Percentiles rank a stretch among this genome's conserved stretches.
Evolutionary conservation across 805 yeast genomes (phyloP).

Genomic region (Zygosaccharomyces siamensis): DNA sequence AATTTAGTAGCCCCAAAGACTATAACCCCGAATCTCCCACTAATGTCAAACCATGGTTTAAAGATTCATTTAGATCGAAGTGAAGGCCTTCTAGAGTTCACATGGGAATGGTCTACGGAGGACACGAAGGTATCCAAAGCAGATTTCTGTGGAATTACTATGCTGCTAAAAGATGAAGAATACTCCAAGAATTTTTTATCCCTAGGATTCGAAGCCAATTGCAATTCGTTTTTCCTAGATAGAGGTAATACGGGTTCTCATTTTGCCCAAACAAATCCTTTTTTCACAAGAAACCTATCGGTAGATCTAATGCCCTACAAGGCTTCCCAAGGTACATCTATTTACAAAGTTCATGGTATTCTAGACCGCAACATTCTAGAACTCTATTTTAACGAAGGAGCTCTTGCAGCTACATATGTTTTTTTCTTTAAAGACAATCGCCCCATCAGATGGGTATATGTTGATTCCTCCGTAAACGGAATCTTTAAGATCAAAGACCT

Average conservation of each 20-base stretch:
- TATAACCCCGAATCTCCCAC: not conserved
- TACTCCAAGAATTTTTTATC: conserved; percentile 21
- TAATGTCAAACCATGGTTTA: not conserved
- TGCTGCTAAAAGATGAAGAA: conserved; percentile 18
- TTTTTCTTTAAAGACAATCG: conserved; percentile 29
- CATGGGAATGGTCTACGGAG: conserved; percentile 22
- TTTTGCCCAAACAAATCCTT: conserved; percentile 25
- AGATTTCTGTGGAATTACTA: conserved; percentile 17
- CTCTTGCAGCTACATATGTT: conserved; percentile 27
- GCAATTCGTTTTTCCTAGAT: conserved; percentile 27
- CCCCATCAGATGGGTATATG: conserved; percentile 14
- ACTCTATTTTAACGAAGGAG: conserved; percentile 33
- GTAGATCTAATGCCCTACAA: conserved; percentile 23
- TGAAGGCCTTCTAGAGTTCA: conserved; percentile 28
- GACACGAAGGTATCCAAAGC: conserved; percentile 7
- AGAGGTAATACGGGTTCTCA: conserved; percentile 23
- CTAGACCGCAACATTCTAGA: conserved; percentile 33
- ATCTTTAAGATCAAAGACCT: conserved; percentile 9
- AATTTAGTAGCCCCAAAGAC: not conserved
- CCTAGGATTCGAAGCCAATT: conserved; percentile 28
- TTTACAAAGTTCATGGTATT: conserved; percentile 30
- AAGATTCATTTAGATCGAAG: not conserved
- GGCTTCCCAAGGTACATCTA: conserved; percentile 11
- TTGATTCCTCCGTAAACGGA: conserved; percentile 12
- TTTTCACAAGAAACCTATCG: conserved; percentile 28